These are phyloP conservation scores for Umbelopsis vinacea DNA, from an alignment of 192 early-diverging fungal species.

Conservation along the genomic window DNA sequence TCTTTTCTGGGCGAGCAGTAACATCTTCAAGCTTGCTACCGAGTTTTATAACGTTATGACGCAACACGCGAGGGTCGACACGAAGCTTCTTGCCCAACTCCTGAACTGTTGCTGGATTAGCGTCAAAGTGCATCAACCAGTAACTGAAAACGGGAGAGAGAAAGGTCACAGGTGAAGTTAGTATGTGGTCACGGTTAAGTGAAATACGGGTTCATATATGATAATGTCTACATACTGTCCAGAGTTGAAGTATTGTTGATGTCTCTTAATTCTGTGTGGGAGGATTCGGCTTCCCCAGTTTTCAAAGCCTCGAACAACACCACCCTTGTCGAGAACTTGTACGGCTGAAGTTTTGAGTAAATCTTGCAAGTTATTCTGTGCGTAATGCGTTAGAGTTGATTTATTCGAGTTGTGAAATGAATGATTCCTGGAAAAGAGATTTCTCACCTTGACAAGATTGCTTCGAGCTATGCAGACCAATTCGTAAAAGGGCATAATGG, in stretches of 20 bases:
- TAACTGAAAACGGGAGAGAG: conserved; percentile 41
- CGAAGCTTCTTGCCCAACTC: conserved; percentile 67
- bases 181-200: too few relatives aligned
- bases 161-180: too few relatives aligned
- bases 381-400: neutral
- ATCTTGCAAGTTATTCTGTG: conserved; percentile 66
- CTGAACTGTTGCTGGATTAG: conserved; percentile 64
- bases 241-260: conserved; percentile 76
- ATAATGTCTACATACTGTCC: conserved; percentile 58
- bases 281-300: conserved; percentile 72
- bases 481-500: conserved; percentile 70
- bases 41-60: conserved; percentile 73
- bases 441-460: conserved; percentile 54
- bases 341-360: conserved; percentile 77
- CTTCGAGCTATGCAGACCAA: conserved; percentile 69
- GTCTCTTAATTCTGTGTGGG: conserved; percentile 88
- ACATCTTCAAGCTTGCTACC: conserved; percentile 67
- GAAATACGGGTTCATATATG: neutral
- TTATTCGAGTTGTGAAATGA: neutral
- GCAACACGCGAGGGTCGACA: conserved; percentile 73
- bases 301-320: conserved; percentile 85
- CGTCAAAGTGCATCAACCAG: conserved; percentile 82
- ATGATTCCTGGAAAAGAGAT: too few relatives aligned
- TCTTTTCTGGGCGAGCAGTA: conserved; percentile 55
- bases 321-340: conserved; percentile 80